Evolutionary conservation across 106 monocot genomes (phyloP), one percentile per base, ranked within the genome.

Genomic region (Acorus gramineus): DNA sequence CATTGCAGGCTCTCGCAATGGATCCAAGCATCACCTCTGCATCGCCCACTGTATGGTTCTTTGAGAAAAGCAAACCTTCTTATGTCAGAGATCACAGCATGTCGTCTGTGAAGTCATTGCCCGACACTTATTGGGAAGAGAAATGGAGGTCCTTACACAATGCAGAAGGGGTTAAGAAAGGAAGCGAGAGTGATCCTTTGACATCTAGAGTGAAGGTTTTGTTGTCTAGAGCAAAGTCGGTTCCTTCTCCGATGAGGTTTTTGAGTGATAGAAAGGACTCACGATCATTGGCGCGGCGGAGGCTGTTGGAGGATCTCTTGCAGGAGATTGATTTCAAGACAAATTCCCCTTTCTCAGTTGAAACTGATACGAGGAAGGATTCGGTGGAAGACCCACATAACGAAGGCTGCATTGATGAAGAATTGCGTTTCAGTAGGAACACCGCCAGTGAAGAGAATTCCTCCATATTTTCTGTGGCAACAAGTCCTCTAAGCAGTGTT

Each of bases 121-220:
- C 74, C n/a, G 79, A 81, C 44, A 79, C 81, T 73, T 89, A 89
- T 8, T 89, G 89, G 89, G 89, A 89, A 72, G 84, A 82, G 71
- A 78, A 84, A 58, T 89, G 89, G 89, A 70, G 79, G 54, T 76
- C 79, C 50, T 28, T 89, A 13, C 81, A 89, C 52, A 74, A 59
- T 53, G 72, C 55, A 68, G 71, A 73, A 53, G 57, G 54, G 55
- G 47, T 65, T 56, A 45, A 64, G 52, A 73, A 63, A n/a, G 66
- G 47, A 60, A 75, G 48, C 63, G 11, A 58, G 8, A 67, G 47
- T 51, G 58, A 66, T 14, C 46, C n/a, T 51, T 10, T 71, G 42
- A 66, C 65, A 14, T 52, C 62, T 48, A 57, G 70, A 61, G 46
- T 46, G 8, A 71, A 67, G 6, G 67, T 44, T 52, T 42, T 55